Percentiles rank a stretch among this genome's conserved stretches.
Conservation (phyloP, 1,139 yeast species). For the Chernovozyma aurita region DNA sequence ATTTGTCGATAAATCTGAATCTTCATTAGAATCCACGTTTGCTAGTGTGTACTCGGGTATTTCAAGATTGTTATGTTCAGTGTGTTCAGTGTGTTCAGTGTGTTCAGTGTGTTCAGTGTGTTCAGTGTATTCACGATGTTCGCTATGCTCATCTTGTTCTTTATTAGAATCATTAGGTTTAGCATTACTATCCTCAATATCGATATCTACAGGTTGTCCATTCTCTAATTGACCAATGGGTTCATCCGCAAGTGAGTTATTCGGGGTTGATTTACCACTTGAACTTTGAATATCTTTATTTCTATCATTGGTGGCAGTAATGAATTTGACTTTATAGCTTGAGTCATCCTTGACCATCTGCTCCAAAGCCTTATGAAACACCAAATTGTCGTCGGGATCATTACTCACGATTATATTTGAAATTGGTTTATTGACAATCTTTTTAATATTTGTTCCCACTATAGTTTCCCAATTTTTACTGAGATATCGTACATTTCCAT, state of each 20-base stretch:
- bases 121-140: too few relatives aligned
- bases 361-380: conserved; percentile 66
- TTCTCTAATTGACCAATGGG: not conserved
- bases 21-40: not conserved
- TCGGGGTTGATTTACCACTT: conserved; percentile 25
- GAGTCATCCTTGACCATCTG: conserved; percentile 72
- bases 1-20: conserved; percentile 38
- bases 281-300: conserved; percentile 7
- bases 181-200: not conserved
- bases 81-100: too few relatives aligned
- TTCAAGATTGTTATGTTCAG: too few relatives aligned
- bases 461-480: conserved; percentile 75
- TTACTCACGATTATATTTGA: conserved; percentile 64
- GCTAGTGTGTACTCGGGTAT: conserved; percentile 4
- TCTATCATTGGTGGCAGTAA: conserved; percentile 48
- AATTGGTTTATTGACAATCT: conserved; percentile 57
- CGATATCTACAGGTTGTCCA: not conserved
- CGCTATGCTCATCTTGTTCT: not conserved
- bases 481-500: conserved; percentile 71
- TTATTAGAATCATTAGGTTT: too few relatives aligned
- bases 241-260: conserved; percentile 16
- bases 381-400: conserved; percentile 54
- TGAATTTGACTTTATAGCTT: conserved; percentile 72
- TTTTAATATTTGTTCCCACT: conserved; percentile 59
- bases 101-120: too few relatives aligned